These are phyloP conservation scores for Pleoardoris graminearum DNA, from an alignment of 2,329 filamentous ascomycete species.

Conservation along the genomic window DNA sequence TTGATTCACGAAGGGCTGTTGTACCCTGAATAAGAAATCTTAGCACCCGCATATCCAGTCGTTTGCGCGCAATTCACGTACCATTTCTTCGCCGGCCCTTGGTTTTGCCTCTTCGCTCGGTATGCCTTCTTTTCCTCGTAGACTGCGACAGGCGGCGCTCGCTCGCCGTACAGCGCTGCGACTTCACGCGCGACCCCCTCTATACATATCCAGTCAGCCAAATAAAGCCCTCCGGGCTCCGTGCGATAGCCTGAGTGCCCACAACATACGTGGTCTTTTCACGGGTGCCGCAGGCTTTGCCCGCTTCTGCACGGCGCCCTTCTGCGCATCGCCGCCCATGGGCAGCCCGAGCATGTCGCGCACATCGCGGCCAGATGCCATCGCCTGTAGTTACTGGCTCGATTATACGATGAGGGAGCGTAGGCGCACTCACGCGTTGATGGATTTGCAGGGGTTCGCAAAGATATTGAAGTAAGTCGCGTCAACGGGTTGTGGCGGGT, in stretches of 20 bases:
- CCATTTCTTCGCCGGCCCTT: slow-evolving; percentile 47
- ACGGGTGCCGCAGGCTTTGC: slow-evolving; percentile 63
- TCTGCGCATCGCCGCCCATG: slow-evolving; percentile 52
- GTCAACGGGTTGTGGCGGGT: slow-evolving; percentile 12
- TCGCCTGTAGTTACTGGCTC: slow-evolving; percentile 27
- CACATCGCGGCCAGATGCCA: slow-evolving; percentile 62
- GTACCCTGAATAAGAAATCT: slow-evolving; percentile 30
- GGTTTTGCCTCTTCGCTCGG: slow-evolving; percentile 44
- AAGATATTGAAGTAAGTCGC: slow-evolving; percentile 20
- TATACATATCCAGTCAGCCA: slow-evolving; percentile 28
- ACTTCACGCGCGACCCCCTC: slow-evolving; percentile 48
- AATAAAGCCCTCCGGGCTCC: not conserved
- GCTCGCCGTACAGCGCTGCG: slow-evolving; percentile 47
- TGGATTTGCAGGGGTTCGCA: slow-evolving; percentile 34
- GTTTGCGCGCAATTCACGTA: slow-evolving; percentile 12
- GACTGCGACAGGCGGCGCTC: slow-evolving; percentile 46
- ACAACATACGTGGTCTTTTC: slow-evolving; percentile 57
- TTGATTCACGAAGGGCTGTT: slow-evolving; percentile 70
- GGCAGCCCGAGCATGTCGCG: slow-evolving; percentile 86
- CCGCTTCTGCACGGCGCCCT: slow-evolving; percentile 68
- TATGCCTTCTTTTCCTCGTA: slow-evolving; percentile 48
- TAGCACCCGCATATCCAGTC: slow-evolving; percentile 9
- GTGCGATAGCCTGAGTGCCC: not conserved
- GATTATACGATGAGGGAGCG: slow-evolving; percentile 18
- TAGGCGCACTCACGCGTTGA: slow-evolving; percentile 16